A percentile compares a stretch with the other conserved stretches of the same genome.
Conservation (phyloP, 2,329 filamentous ascomycete species). For the Penicillium corylophilum region DNA sequence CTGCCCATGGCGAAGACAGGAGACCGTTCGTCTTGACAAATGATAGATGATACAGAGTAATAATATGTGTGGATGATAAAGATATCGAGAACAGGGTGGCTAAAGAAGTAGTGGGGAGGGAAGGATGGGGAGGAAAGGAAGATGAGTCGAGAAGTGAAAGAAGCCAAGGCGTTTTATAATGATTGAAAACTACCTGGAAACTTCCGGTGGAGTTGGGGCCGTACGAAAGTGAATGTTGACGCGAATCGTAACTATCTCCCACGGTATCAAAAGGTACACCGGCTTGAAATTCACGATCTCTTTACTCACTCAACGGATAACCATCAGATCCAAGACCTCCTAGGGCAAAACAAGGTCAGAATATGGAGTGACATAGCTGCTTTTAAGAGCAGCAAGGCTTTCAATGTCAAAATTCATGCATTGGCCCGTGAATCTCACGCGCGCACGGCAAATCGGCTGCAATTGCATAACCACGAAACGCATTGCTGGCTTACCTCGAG, state of each 20-base stretch:
- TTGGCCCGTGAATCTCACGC: background rate
- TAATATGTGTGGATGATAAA: background rate
- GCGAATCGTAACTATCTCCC: background rate
- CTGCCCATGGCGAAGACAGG: slow-evolving; percentile 20
- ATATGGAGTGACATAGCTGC: background rate
- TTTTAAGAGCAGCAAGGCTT: background rate
- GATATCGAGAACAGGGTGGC: background rate
- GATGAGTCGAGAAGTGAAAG: background rate
- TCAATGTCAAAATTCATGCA: background rate
- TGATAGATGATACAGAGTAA: background rate
- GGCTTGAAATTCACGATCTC: background rate
- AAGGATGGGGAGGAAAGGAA: slow-evolving; percentile 7
- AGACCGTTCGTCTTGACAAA: background rate
- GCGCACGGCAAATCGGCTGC: background rate
- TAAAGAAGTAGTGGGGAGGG: slow-evolving; percentile 5
- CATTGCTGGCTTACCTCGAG: background rate
- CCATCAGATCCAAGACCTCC: background rate
- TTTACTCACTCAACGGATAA: background rate
- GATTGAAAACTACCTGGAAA: too few species aligned
- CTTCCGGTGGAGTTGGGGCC: background rate
- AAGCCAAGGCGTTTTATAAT: background rate
- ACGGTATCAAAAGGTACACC: background rate
- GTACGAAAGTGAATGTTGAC: background rate
- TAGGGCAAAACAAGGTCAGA: too few species aligned
- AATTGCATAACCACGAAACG: background rate